Base-by-base conservation (phyloP, 2,329 filamentous ascomycete species). In the Tolypocladium capitatum region DNA sequence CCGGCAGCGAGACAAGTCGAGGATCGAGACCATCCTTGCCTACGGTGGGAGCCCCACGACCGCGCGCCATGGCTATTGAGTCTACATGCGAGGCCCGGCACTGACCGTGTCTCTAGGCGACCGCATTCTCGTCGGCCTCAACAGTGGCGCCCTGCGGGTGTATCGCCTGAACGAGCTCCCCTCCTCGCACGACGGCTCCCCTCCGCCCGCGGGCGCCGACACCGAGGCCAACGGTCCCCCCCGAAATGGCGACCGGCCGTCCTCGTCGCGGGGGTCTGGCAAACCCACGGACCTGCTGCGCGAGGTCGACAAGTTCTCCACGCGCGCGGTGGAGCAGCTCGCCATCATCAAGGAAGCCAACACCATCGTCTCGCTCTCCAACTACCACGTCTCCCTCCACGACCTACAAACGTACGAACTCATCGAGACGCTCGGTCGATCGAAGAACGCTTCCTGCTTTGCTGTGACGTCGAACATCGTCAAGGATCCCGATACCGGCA, bases 391-490 rank as follows among this genome's bases (percentile, higher is more conserved):
- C 54, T 92, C 86, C 21, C 80, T 97, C 32, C 83, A 98, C 68
- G 90, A 98, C 63, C 74, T 94, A 21, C 81, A 91, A 53, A 86
- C 81, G 30, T 96, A 94, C 65, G 76, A 84, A 54, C 74, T 90
- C 49, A 79, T 91, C 59, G 86, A 95, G 64, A 84, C 75, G 1
- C 72, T 98, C 40, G 70, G 80, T 46, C 83, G 84, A 61, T 95
- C 90, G 13, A 92, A 86, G 67, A 92, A 92, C 56, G 91, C 92
- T 14, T 83, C 83, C 2, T 83, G 83, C 40, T 97, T 98, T 64
- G 89, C 91, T 1, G 87, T 95, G 40, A 96, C 90, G 2, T 94
- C 88, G 53, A 95, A 97, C 64, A 94, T 97, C 48, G 84, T 94
- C 55, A 91, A 92, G 63, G 92, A 98, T 64, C 70, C 81, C 6